Evolutionary conservation across 2,329 filamentous ascomycete species (phyloP).

Genomic region (Botrytis pseudocinerea): DNA sequence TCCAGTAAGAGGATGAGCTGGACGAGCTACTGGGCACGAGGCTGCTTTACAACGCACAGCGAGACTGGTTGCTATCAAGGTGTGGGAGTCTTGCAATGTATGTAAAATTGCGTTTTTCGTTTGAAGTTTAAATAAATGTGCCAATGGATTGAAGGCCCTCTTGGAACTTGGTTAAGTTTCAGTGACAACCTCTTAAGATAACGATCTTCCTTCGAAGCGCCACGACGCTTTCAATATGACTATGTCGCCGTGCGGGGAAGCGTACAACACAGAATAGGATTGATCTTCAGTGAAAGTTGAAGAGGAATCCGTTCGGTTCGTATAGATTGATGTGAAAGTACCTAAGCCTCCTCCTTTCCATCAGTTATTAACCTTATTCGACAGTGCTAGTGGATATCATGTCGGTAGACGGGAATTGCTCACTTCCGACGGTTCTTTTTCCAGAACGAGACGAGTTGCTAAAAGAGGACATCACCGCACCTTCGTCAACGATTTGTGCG

Average conservation of each 20-base stretch:
- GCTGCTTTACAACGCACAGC: background rate
- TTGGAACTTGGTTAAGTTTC: background rate
- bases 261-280: background rate
- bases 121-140: background rate
- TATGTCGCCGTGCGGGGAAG: background rate
- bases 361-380: background rate
- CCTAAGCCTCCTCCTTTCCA: background rate
- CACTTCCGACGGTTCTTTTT: background rate
- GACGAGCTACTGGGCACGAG: background rate
- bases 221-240: background rate
- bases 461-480: background rate
- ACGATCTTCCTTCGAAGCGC: background rate
- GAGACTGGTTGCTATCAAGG: background rate
- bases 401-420: slow-evolving; percentile 13
- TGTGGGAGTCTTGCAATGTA: background rate
- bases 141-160: background rate
- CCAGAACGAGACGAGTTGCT: background rate
- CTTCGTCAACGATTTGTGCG: background rate
- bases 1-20: background rate
- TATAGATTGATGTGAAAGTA: background rate
- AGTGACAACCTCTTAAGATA: background rate
- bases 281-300: background rate
- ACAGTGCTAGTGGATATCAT: background rate
- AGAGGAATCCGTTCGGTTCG: background rate
- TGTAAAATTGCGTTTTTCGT: background rate